phyloP scores from a whole-genome alignment of 2,329 filamentous ascomycete species.

The Amauroascus verrucosus region DNA sequence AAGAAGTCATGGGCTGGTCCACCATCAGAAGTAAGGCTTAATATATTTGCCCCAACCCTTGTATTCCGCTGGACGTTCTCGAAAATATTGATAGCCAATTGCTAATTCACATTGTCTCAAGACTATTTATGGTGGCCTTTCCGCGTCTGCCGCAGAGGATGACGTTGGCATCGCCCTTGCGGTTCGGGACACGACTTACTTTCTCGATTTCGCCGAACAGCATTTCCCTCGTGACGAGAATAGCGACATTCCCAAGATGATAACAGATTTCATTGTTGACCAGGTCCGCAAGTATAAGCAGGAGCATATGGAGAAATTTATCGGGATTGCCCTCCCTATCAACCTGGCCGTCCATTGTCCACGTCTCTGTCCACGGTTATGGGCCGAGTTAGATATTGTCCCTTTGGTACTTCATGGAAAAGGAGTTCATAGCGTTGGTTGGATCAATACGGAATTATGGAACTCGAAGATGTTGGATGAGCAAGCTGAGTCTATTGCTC shows the following conservation, averaged over 20 bases:
- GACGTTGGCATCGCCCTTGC: constrained; percentile 55
- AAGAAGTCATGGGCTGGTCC: constrained; percentile 30
- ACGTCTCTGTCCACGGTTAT: constrained; percentile 57
- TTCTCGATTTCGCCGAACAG: constrained; percentile 60
- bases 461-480: constrained; percentile 58
- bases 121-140: constrained; percentile 36
- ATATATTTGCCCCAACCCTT: not conserved
- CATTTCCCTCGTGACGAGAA: constrained; percentile 42
- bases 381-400: constrained; percentile 66
- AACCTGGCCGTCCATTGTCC: constrained; percentile 53
- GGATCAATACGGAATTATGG: constrained; percentile 34
- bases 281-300: constrained; percentile 52
- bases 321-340: constrained; percentile 60
- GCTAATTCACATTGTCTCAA: constrained; percentile 17
- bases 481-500: constrained; percentile 68
- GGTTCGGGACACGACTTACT: constrained; percentile 63
- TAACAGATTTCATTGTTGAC: constrained; percentile 51
- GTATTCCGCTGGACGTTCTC: not conserved
- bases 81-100: not conserved
- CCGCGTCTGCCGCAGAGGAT: constrained; percentile 29
- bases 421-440: constrained; percentile 19
- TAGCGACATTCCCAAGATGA: constrained; percentile 33
- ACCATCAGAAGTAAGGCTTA: constrained; percentile 30
- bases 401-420: constrained; percentile 51
- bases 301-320: constrained; percentile 60